phyloP scores from a whole-genome alignment of 257 asterid species.

The Solanum etuberosum region DNA sequence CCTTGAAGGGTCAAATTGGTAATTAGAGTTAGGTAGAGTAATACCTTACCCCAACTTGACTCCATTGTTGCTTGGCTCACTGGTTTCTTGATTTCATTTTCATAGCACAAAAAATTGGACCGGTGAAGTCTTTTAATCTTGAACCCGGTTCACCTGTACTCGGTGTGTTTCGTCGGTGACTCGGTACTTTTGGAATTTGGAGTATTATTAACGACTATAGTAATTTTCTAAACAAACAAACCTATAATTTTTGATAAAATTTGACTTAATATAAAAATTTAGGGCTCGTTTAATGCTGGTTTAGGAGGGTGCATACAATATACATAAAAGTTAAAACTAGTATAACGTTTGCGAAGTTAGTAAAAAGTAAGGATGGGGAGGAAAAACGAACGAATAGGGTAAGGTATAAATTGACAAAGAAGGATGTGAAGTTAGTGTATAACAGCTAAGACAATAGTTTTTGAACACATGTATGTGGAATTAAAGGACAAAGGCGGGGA shows the following conservation, averaged over 20 bases:
- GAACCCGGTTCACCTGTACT: not conserved
- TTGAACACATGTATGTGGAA: not conserved
- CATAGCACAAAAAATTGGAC: not conserved
- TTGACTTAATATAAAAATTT: too few species aligned
- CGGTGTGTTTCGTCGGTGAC: not conserved
- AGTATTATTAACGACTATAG: not conserved
- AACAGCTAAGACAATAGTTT: not conserved
- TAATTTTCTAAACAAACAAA: too few species aligned
- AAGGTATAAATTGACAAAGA: not conserved
- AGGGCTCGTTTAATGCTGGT: too few species aligned
- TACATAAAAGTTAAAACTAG: too few species aligned
- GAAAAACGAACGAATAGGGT: not conserved
- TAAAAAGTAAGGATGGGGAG: not conserved
- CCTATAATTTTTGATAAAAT: too few species aligned
- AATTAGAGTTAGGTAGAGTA: not conserved
- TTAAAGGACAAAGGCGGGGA: not conserved
- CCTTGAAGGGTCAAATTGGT: constrained; percentile 9
- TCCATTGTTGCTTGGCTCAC: constrained; percentile 16
- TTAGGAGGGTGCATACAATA: too few species aligned
- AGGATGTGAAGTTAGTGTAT: not conserved
- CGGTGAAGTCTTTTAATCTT: not conserved
- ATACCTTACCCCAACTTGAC: constrained; percentile 14
- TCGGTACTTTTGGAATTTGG: not conserved
- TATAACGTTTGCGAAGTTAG: too few species aligned
- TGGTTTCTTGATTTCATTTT: not conserved